phyloP scores from a whole-genome alignment of 257 asterid genomes.

The Buddleja alternifolia region DNA sequence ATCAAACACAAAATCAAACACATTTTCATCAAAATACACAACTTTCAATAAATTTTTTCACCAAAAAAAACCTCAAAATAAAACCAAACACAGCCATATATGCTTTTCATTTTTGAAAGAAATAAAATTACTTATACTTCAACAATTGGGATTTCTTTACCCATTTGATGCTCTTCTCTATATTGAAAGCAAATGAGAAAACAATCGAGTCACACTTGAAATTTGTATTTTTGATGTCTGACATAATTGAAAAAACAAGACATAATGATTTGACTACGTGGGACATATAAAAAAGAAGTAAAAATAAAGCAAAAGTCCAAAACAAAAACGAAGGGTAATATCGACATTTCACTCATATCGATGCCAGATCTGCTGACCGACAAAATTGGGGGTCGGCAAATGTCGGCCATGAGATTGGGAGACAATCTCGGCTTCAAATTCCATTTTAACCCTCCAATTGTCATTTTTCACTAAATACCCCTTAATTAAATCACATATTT shows the following conservation, averaged over 20 bases:
- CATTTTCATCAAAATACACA: no score
- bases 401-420: slow-evolving; percentile 77
- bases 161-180: not conserved
- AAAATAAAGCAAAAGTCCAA: no score
- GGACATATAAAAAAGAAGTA: not conserved
- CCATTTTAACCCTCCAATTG: slow-evolving; percentile 22
- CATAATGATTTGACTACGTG: slow-evolving; percentile 1
- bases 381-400: slow-evolving; percentile 72
- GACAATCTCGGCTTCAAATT: slow-evolving; percentile 52
- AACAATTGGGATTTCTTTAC: not conserved
- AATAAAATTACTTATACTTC: not conserved
- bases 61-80: no score
- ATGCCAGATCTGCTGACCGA: slow-evolving; percentile 63
- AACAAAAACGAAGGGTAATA: slow-evolving; percentile 28
- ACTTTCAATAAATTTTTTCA: no score
- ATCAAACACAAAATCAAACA: no score
- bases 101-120: no score
- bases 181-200: slow-evolving; percentile 24
- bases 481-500: not conserved
- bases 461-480: slow-evolving; percentile 34
- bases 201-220: slow-evolving; percentile 15
- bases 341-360: slow-evolving; percentile 25
- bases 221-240: slow-evolving; percentile 8
- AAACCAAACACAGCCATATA: no score
- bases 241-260: slow-evolving; percentile 8